A percentile compares a stretch with the other conserved stretches of the same genome.
phyloP scores from a whole-genome alignment of 805 yeast genomes.

The Naumovozyma castellii region DNA sequence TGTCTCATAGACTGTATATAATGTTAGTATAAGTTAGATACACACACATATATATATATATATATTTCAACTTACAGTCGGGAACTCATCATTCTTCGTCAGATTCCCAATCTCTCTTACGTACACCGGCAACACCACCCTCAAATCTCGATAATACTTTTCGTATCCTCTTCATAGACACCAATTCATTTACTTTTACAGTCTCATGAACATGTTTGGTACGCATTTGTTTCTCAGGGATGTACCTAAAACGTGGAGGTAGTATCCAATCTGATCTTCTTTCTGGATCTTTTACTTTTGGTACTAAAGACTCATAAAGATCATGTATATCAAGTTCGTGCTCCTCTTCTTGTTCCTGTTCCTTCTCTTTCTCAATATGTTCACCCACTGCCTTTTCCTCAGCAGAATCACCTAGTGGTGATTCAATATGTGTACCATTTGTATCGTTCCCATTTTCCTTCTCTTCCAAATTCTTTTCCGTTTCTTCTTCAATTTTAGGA shows the following conservation, averaged over 20 bases:
- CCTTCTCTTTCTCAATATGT: slow-evolving; percentile 3
- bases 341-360: slow-evolving; percentile 3
- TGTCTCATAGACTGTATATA: no score
- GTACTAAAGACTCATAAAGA: slow-evolving; percentile 25
- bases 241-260: slow-evolving; percentile 23
- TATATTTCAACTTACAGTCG: background rate
- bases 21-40: no score
- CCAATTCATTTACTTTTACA: slow-evolving; percentile 25
- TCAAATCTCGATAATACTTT: slow-evolving; percentile 24
- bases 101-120: slow-evolving; percentile 12
- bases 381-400: no score
- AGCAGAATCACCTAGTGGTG: background rate
- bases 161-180: slow-evolving; percentile 18
- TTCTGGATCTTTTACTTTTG: slow-evolving; percentile 23
- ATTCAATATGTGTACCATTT: no score
- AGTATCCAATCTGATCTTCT: slow-evolving; percentile 31
- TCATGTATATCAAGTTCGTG: slow-evolving; percentile 14
- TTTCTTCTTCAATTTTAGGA: no score
- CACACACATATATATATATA: slow-evolving; percentile 1
- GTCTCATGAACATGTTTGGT: slow-evolving; percentile 26
- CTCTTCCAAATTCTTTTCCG: background rate
- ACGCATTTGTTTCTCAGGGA: slow-evolving; percentile 27
- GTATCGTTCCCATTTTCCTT: background rate
- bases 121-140: slow-evolving; percentile 29
- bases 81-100: background rate